Percentiles rank a stretch among this genome's conserved stretches.
phyloP scores from a whole-genome alignment of 345 rosid species.

The Lepidium didymum region DNA sequence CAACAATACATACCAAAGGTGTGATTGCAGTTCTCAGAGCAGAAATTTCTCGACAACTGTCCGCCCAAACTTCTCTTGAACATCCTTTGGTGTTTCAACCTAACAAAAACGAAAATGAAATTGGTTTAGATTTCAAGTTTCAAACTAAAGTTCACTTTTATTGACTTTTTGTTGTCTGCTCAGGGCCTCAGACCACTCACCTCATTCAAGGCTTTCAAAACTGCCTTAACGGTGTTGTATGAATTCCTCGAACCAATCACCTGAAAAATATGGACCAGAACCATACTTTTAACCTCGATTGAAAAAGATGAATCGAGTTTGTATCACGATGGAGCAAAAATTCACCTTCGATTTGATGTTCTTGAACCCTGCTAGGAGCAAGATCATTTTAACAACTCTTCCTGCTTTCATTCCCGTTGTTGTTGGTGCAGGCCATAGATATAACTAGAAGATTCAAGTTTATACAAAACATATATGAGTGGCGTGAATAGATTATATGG shows the following conservation, averaged over 20 bases:
- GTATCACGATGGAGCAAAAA: background rate
- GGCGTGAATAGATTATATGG: background rate
- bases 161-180: background rate
- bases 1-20: background rate
- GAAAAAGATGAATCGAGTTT: background rate
- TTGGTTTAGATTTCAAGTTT: background rate
- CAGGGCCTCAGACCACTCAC: constrained; percentile 42
- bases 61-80: constrained; percentile 88
- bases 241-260: constrained; percentile 94
- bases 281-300: background rate
- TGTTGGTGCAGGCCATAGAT: constrained; percentile 93
- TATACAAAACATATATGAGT: background rate
- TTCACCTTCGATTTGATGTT: constrained; percentile 89
- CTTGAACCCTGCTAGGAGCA: constrained; percentile 84
- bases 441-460: constrained; percentile 41
- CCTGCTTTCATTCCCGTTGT: constrained; percentile 92
- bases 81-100: constrained; percentile 94
- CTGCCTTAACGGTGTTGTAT: constrained; percentile 86
- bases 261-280: constrained; percentile 29
- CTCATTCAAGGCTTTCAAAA: constrained; percentile 85
- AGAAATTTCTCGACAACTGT: constrained; percentile 84
- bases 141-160: background rate
- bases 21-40: constrained; percentile 25
- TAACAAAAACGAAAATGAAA: constrained; percentile 14
- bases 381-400: constrained; percentile 64